Conservation (phyloP, 805 yeast species). For the Jamesozyma lodderae region DNA sequence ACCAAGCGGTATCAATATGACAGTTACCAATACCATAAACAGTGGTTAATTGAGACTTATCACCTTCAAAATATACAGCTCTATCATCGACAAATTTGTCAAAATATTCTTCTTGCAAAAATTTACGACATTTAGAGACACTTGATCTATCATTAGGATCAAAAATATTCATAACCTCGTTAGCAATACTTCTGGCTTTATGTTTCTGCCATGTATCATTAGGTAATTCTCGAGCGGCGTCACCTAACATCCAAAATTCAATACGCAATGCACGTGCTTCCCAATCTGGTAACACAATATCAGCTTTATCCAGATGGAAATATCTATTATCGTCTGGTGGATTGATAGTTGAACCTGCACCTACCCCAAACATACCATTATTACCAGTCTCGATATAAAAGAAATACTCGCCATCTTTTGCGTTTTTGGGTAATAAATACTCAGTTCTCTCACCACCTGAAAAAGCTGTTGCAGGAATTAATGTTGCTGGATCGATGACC, state of each 20-base stretch:
- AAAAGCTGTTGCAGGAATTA: slow-evolving; percentile 71
- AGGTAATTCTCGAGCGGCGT: slow-evolving; percentile 81
- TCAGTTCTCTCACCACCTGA: slow-evolving; percentile 77
- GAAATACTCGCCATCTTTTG: slow-evolving; percentile 41
- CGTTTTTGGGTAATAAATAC: slow-evolving; percentile 56
- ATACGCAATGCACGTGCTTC: slow-evolving; percentile 68
- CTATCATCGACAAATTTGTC: slow-evolving; percentile 60
- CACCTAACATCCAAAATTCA: slow-evolving; percentile 84
- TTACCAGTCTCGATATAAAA: slow-evolving; percentile 87
- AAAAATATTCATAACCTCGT: slow-evolving; percentile 73
- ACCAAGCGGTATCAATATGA: slow-evolving; percentile 97
- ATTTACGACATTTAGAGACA: slow-evolving; percentile 56
- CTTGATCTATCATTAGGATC: slow-evolving; percentile 58
- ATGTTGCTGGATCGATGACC: slow-evolving; percentile 51
- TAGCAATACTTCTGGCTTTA: slow-evolving; percentile 72
- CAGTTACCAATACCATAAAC: slow-evolving; percentile 90
- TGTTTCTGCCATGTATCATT: slow-evolving; percentile 74
- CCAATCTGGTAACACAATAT: slow-evolving; percentile 69
- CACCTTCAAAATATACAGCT: slow-evolving; percentile 47
- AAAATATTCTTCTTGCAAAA: slow-evolving; percentile 45
- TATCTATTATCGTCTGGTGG: slow-evolving; percentile 68
- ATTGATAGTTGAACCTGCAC: slow-evolving; percentile 47
- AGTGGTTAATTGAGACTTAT: slow-evolving; percentile 34
- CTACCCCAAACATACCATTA: slow-evolving; percentile 88
- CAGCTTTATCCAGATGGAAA: slow-evolving; percentile 62